phyloP scores from a whole-genome alignment of 371 early-diverging fungal species.

The Mortierella sp. region DNA sequence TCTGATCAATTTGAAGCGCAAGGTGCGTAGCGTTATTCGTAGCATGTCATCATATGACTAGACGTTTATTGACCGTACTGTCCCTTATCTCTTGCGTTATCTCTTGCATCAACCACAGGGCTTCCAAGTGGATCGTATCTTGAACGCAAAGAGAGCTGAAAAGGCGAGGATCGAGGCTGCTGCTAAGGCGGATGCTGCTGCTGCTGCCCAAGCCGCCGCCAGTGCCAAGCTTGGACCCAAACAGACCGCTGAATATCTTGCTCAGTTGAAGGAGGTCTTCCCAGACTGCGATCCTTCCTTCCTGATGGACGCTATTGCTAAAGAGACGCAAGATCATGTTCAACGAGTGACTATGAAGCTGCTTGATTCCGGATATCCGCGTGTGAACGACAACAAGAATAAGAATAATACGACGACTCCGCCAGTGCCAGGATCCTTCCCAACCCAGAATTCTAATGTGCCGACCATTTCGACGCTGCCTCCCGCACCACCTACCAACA shows the following conservation, averaged over 20 bases:
- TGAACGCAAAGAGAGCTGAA: conserved; percentile 68
- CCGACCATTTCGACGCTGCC: conserved; percentile 38
- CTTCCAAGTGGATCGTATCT: conserved; percentile 91
- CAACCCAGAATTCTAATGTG: conserved; percentile 17
- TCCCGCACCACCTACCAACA: conserved; percentile 7
- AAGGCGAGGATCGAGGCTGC: conserved; percentile 47
- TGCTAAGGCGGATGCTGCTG: conserved; percentile 45
- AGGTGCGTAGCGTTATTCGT: conserved; percentile 27
- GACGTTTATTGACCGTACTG: too few species aligned
- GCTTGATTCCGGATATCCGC: conserved; percentile 72
- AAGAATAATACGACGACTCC: conserved; percentile 2
- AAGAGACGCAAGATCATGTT: conserved; percentile 67
- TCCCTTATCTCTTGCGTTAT: too few species aligned
- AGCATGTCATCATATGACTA: too few species aligned
- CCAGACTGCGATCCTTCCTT: conserved; percentile 75
- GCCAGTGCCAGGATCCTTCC: conserved; percentile 44
- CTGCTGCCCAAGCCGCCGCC: conserved; percentile 37
- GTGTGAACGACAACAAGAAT: conserved; percentile 9
- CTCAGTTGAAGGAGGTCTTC: conserved; percentile 70
- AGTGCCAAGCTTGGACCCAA: conserved; percentile 16
- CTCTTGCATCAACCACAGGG: too few species aligned
- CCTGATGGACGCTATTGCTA: conserved; percentile 64
- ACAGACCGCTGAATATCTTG: conserved; percentile 57
- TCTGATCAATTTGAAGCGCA: conserved; percentile 49
- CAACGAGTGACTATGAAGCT: conserved; percentile 72